These are phyloP conservation scores for Rhypophila decipiens DNA, from an alignment of 495 filamentous ascomycete species.

Conservation along the genomic window DNA sequence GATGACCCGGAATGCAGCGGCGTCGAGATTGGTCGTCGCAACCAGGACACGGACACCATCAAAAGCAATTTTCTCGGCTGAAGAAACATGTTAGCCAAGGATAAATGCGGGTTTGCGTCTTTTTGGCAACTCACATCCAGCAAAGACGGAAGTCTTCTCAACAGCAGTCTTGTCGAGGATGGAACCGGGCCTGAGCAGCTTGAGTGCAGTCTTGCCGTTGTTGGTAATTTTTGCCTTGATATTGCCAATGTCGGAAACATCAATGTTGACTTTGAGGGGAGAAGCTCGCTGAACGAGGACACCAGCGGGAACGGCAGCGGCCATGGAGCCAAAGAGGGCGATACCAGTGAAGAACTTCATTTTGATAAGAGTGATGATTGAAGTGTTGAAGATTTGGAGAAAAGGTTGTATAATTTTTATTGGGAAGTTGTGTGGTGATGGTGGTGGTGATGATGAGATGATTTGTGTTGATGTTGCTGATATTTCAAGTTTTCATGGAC, in stretches of 20 bases:
- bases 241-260: constrained; percentile 46
- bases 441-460: too few relatives aligned
- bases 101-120: not conserved
- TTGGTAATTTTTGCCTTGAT: constrained; percentile 34
- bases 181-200: constrained; percentile 56
- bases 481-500: not conserved
- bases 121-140: constrained; percentile 35
- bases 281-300: constrained; percentile 34
- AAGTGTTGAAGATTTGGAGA: too few relatives aligned
- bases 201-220: constrained; percentile 46
- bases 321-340: constrained; percentile 38
- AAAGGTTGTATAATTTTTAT: too few relatives aligned
- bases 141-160: constrained; percentile 54
- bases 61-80: constrained; percentile 48
- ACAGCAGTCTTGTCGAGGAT: constrained; percentile 53
- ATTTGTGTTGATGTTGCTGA: too few relatives aligned
- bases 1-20: constrained; percentile 51
- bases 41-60: constrained; percentile 51
- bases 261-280: constrained; percentile 46
- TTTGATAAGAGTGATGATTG: too few relatives aligned
- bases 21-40: constrained; percentile 34
- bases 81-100: not conserved
- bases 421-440: too few relatives aligned
- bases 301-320: constrained; percentile 38
- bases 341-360: constrained; percentile 35